Conservation (phyloP, 129 eudicot genomes). For the Centella asiatica region DNA sequence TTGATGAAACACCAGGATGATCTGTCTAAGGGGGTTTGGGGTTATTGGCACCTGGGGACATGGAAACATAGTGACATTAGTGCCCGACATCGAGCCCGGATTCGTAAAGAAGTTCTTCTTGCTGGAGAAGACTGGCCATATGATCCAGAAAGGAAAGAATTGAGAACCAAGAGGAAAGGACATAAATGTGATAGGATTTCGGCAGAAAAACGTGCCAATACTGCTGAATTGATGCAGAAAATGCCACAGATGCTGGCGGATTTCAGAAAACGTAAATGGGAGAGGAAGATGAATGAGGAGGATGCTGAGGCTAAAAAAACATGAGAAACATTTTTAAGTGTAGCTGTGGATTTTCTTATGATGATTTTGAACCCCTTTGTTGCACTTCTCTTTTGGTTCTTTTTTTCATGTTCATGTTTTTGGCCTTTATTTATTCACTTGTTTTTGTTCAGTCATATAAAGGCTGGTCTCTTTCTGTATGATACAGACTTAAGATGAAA, state of each 20-base stretch:
- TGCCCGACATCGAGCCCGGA: slow-evolving; percentile 46
- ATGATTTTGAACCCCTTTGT: too few species aligned
- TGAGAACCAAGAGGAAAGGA: slow-evolving; percentile 77
- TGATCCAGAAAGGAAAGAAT: slow-evolving; percentile 71
- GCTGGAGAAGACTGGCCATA: slow-evolving; percentile 79
- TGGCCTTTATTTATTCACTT: too few species aligned
- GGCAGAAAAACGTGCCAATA: slow-evolving; percentile 66
- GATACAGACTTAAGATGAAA: too few species aligned
- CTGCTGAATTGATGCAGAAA: slow-evolving; percentile 72
- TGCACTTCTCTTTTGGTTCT: too few species aligned
- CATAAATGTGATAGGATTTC: slow-evolving; percentile 77
- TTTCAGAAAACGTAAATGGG: slow-evolving; percentile 80
- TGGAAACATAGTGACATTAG: slow-evolving; percentile 53
- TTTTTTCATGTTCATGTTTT: too few species aligned
- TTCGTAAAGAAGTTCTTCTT: slow-evolving; percentile 62
- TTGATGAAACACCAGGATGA: slow-evolving; percentile 41
- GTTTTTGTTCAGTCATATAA: too few species aligned
- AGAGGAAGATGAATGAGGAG: slow-evolving; percentile 89
- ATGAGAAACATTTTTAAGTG: slow-evolving; percentile 24
- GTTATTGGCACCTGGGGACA: slow-evolving; percentile 67
- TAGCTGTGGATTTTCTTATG: too few species aligned
- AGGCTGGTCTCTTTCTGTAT: too few species aligned
- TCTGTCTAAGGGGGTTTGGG: slow-evolving; percentile 55
- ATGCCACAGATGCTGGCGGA: slow-evolving; percentile 88
- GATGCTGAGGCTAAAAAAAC: slow-evolving; percentile 67